Base-by-base conservation (phyloP, 192 early-diverging fungal species). In the Pilaira anomala region DNA sequence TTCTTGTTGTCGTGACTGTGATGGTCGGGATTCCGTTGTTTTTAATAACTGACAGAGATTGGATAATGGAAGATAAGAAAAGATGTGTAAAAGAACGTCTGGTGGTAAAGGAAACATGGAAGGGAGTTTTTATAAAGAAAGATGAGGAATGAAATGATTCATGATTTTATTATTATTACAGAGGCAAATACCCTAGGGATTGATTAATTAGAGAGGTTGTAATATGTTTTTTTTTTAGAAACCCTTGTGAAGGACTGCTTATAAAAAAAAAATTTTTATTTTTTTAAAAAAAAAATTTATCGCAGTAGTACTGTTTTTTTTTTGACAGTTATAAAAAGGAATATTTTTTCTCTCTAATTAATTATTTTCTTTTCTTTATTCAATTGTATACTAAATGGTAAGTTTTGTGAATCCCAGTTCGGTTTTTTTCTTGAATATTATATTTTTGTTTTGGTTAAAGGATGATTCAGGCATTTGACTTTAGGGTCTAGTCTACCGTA, bases 391-490 rank as follows among this genome's bases (percentile, higher is more conserved):
- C n/a, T n/a, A n/a, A n/a, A n/a, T n/a, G n/a, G n/a, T n/a, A n/a
- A n/a, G n/a, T n/a, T n/a, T n/a, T n/a, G n/a, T n/a, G n/a, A n/a
- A n/a, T n/a, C n/a, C n/a, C n/a, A n/a, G n/a, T n/a, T n/a, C n/a
- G n/a, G n/a, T n/a, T n/a, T n/a, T n/a, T n/a, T n/a, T n/a, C n/a
- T n/a, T n/a, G n/a, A n/a, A n/a, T n/a, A n/a, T n/a, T n/a, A n/a
- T n/a, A n/a, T n/a, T n/a, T n/a, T 36, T 36, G 5, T 36, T 1
- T 36, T 36, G 33, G 33, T 36, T 36, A 56, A 45, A 52, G 48
- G 62, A 63, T 63, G 62, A 63, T 50, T 41, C 36, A 49, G 62
- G 62, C 62, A 63, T 63, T 63, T 63, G 62, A 49, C 62, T 63
- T 63, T 63, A 63, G 62, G 19, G 30, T 36, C 50, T 28, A 54